Evolutionary conservation across 2,329 filamentous ascomycete species (phyloP).

Genomic region (Furcasterigmium furcatum): DNA sequence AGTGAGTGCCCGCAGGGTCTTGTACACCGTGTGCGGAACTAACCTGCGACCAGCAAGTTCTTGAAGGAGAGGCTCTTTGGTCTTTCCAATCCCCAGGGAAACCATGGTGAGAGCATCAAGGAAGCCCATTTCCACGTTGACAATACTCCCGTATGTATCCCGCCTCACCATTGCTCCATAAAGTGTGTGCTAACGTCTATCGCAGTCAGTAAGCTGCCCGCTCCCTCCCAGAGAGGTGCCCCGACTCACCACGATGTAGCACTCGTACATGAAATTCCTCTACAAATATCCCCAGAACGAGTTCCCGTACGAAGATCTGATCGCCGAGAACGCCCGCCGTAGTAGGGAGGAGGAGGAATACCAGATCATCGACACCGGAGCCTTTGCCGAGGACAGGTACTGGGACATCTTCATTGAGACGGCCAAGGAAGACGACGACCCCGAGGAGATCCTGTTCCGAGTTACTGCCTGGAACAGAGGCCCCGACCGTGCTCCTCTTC

Average conservation of each 20-base stretch:
- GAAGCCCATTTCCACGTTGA: constrained; percentile 96
- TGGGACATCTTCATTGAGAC: constrained; percentile 98
- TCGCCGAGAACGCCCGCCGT: constrained; percentile 78
- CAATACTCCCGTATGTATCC: constrained; percentile 68
- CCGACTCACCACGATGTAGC: constrained; percentile 44
- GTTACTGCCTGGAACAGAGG: constrained; percentile 96
- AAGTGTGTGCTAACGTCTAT: constrained; percentile 4
- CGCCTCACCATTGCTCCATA: constrained; percentile 2
- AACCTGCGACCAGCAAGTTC: constrained; percentile 63
- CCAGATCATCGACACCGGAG: constrained; percentile 84
- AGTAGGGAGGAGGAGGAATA: constrained; percentile 80
- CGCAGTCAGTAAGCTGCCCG: constrained; percentile 10
- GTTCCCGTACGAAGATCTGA: constrained; percentile 87
- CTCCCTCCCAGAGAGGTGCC: background rate
- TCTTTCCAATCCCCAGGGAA: constrained; percentile 92
- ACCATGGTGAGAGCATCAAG: constrained; percentile 96
- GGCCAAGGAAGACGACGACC: constrained; percentile 88
- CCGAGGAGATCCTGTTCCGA: constrained; percentile 88
- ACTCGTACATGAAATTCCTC: constrained; percentile 98
- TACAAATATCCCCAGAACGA: constrained; percentile 94
- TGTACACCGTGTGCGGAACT: constrained; percentile 28
- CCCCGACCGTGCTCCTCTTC: constrained; percentile 82
- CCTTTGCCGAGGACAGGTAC: constrained; percentile 86
- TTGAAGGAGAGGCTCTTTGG: constrained; percentile 95
- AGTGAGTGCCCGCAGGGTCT: constrained; percentile 53